phyloP scores from a whole-genome alignment of 225 moss, liverwort and hornwort species.

The Antitrichia curtipendula region DNA sequence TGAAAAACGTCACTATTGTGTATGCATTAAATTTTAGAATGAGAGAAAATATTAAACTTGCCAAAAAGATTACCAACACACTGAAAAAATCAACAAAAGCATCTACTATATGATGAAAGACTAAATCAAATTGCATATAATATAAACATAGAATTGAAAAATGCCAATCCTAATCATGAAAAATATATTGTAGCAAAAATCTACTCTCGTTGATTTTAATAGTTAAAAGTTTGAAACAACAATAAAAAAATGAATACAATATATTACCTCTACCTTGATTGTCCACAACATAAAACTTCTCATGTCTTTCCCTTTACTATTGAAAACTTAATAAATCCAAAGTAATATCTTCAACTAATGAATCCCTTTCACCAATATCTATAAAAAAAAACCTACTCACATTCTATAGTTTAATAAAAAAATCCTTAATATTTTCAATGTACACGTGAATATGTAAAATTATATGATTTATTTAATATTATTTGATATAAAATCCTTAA shows the following conservation, averaged over 20 bases:
- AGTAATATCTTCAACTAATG: not conserved
- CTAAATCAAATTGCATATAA: not conserved
- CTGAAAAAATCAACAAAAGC: not conserved
- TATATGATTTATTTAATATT: not conserved
- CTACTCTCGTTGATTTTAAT: not conserved
- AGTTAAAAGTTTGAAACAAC: not conserved
- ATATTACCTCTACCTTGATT: not conserved
- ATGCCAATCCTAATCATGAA: not conserved
- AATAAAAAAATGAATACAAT: not conserved
- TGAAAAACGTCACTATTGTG: not conserved
- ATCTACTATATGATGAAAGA: not conserved
- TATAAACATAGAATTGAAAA: not conserved
- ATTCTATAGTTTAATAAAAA: not conserved
- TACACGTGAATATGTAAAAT: not conserved
- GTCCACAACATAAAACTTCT: not conserved
- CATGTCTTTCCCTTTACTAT: not conserved
- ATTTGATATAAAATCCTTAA: not conserved
- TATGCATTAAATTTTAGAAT: not conserved
- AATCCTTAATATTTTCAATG: not conserved
- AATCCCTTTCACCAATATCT: not conserved
- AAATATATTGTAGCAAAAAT: not conserved
- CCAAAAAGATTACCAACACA: not conserved
- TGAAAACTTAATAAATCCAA: not conserved
- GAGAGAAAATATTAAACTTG: not conserved
- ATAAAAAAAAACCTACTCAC: accelerated